A percentile compares a stretch with the other conserved stretches of the same genome.
These are phyloP conservation scores for Cordyceps fumosorosea DNA, from an alignment of 2,329 filamentous ascomycete genomes.

Conservation along the genomic window DNA sequence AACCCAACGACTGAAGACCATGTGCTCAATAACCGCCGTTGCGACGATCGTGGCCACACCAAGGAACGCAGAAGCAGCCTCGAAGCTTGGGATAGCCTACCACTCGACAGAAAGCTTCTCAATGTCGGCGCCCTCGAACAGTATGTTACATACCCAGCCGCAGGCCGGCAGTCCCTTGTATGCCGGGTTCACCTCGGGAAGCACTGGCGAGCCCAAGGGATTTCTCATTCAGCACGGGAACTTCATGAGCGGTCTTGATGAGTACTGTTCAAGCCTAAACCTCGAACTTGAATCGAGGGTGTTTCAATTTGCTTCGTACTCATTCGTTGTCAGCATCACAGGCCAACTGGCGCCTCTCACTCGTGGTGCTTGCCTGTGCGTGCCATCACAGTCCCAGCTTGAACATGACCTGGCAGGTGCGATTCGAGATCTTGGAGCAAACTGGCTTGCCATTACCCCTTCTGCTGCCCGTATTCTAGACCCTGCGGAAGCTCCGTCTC, in stretches of 20 bases:
- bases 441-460: background rate
- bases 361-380: background rate
- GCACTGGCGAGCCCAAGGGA: slow-evolving; percentile 6
- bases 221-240: background rate
- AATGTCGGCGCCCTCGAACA: background rate
- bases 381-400: background rate
- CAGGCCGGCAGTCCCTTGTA: background rate
- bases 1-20: slow-evolving; percentile 13
- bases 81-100: background rate
- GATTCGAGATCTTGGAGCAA: background rate
- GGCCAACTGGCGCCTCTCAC: background rate
- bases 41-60: background rate
- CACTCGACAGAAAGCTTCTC: background rate
- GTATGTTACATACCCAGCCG: background rate
- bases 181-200: slow-evolving; percentile 5
- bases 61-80: background rate
- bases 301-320: background rate
- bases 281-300: background rate
- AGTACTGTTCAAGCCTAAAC: background rate
- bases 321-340: slow-evolving; percentile 6
- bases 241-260: slow-evolving; percentile 1
- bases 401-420: background rate
- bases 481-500: background rate
- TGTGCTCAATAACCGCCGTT: slow-evolving; percentile 2
- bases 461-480: background rate